Evolutionary conservation across 176 grass and related monocot species (phyloP).

Genomic region (Aegilops longissima): DNA sequence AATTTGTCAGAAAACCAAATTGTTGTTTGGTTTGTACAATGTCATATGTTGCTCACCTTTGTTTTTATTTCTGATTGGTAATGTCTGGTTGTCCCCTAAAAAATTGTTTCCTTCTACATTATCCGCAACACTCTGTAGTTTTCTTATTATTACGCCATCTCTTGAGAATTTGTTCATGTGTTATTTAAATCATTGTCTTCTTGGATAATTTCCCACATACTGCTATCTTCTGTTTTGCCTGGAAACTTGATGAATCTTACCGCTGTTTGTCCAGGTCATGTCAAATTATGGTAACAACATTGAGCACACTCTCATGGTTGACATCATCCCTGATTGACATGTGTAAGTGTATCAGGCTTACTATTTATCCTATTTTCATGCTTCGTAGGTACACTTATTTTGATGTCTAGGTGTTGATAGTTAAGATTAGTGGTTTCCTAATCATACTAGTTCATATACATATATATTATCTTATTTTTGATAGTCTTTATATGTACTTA

Average conservation of each 20-base stretch:
- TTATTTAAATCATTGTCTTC: neutral
- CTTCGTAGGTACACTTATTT: too few relatives aligned
- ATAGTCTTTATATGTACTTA: too few relatives aligned
- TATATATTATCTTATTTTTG: too few relatives aligned
- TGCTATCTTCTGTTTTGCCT: neutral
- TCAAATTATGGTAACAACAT: conserved; percentile 86
- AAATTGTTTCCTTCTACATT: too few relatives aligned
- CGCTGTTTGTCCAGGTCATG: conserved; percentile 66
- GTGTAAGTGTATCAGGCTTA: too few relatives aligned
- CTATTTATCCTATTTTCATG: too few relatives aligned
- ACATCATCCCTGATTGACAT: conserved; percentile 56
- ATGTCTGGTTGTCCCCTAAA: too few relatives aligned
- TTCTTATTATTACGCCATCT: neutral
- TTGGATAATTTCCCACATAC: neutral
- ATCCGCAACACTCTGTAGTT: neutral
- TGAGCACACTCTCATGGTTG: conserved; percentile 89
- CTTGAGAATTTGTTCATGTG: neutral
- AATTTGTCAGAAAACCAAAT: neutral
- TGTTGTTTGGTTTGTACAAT: neutral
- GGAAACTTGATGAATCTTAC: neutral
- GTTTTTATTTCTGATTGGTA: too few relatives aligned
- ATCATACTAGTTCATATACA: too few relatives aligned
- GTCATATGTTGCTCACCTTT: neutral
- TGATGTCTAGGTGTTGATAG: too few relatives aligned
- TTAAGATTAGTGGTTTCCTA: too few relatives aligned